Conservation (phyloP, 2,329 filamentous ascomycete species). For the Orbilia blumenaviensis region DNA sequence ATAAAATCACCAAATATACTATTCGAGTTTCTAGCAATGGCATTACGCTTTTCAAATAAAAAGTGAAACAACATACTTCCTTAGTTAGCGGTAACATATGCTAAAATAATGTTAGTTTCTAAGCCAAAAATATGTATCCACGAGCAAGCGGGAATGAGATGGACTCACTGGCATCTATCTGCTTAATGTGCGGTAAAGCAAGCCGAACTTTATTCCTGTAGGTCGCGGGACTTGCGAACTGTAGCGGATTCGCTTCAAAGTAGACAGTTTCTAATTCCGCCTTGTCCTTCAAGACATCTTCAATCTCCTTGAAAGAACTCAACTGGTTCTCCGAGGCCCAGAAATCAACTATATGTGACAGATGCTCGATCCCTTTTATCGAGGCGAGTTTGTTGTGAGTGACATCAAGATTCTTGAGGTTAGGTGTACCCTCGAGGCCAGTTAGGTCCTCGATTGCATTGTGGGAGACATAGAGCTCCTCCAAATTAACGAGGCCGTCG, state of each 20-base stretch:
- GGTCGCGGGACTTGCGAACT: slow-evolving; percentile 78
- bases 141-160: background rate
- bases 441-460: slow-evolving; percentile 83
- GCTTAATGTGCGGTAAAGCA: slow-evolving; percentile 83
- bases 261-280: slow-evolving; percentile 79
- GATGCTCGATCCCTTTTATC: slow-evolving; percentile 74
- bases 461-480: slow-evolving; percentile 95
- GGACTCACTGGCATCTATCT: slow-evolving; percentile 96
- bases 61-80: background rate
- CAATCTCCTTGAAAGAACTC: slow-evolving; percentile 80
- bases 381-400: slow-evolving; percentile 84
- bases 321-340: slow-evolving; percentile 94
- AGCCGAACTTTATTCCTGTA: slow-evolving; percentile 94
- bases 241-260: slow-evolving; percentile 92
- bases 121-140: no score
- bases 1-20: background rate
- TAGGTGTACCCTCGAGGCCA: slow-evolving; percentile 73
- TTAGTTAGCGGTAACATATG: slow-evolving; percentile 19
- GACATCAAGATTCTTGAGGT: slow-evolving; percentile 83
- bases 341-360: slow-evolving; percentile 82
- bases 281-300: slow-evolving; percentile 80
- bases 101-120: background rate
- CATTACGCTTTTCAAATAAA: background rate
- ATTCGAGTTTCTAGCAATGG: background rate
- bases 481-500: slow-evolving; percentile 75